Evolutionary conservation across 2,329 filamentous ascomycete species (phyloP), one percentile per base, ranked within the genome.

Genomic region (Gnomoniopsis sp.): DNA sequence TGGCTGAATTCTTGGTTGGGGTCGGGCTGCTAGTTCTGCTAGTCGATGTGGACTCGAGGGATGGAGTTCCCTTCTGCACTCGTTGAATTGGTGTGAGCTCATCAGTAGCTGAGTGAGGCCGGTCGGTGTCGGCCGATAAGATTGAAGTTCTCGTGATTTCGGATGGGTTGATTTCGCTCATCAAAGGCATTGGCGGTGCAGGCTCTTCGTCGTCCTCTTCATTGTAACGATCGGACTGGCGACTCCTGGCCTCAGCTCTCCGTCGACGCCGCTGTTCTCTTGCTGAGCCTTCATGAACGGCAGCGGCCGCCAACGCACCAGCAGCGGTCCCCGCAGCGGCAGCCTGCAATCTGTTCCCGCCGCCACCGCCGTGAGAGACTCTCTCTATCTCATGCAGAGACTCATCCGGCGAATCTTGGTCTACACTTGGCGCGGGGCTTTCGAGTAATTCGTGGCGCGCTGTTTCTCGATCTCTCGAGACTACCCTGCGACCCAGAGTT

Each of bases 121-220:
- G 79, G 63, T 91, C 90, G 0, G 90, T 90, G 30, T 89, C 87
- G 33, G 90, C 89, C 6, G 93, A 95, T 19, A 95, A 75, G 55
- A 98, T 90, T 0, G 93, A 97, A 17, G 89, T 89, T 65, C 93
- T 83, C 0, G 93, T 98, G 57, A 97, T 74, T 53, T 97, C 93
- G 0, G 93, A 96, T 46, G 89, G 85, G 64, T 90, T 89, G 58
- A 96, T 84, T 57, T 91, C 90, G 72, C 93, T 96, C 72, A 89
- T 88, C 62, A 96, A 81, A 2, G 93, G 93, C 88, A 97, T 91
- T 6, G 90, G 90, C 7, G 92, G 88, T 6, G 75, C 72, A 11
- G 78, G 78, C 15, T 90, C 83, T 60, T 83, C 77, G 6, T 82
- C 82, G 43, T 80, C 78, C 12, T 81, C 80, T 14, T 84, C 80